These are phyloP conservation scores for Clarireedia monteithiana DNA, from an alignment of 2,329 filamentous ascomycete species.

Conservation along the genomic window DNA sequence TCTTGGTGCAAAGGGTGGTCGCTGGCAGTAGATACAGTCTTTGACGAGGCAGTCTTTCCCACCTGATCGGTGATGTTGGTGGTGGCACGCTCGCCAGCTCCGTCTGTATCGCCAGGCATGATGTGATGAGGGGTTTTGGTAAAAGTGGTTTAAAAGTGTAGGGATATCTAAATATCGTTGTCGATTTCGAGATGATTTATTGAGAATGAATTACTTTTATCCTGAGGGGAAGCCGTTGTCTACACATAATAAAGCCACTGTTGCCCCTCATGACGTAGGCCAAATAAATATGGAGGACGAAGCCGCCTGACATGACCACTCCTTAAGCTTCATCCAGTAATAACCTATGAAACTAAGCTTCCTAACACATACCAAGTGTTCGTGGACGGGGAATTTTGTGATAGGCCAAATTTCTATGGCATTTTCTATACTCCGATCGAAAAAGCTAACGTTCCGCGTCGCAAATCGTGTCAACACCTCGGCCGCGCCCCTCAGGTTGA, in stretches of 20 bases:
- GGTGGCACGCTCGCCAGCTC: constrained; percentile 30
- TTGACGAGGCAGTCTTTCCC: constrained; percentile 30
- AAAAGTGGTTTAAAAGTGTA: neutral
- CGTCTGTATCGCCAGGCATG: constrained; percentile 32
- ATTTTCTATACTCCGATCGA: neutral
- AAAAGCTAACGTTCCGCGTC: neutral
- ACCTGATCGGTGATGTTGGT: constrained; percentile 30
- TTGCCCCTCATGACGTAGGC: constrained; percentile 9
- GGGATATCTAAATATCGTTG: neutral
- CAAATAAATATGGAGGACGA: neutral
- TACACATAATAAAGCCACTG: neutral
- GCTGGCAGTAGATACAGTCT: constrained; percentile 31
- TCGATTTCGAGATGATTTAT: neutral
- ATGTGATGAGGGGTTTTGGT: constrained; percentile 15
- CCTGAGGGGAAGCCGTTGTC: neutral
- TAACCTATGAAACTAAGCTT: neutral
- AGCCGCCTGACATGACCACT: neutral
- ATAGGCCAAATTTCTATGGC: neutral
- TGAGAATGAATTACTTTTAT: neutral
- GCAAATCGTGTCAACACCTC: neutral
- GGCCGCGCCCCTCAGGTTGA: neutral
- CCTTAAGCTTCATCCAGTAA: neutral
- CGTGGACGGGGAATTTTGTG: too few species aligned
- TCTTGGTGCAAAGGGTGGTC: constrained; percentile 31
- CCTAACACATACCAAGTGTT: too few species aligned